A percentile compares a stretch with the other conserved stretches of the same genome.
These are phyloP conservation scores for Ophiostoma sp. DNA, from an alignment of 2,329 filamentous ascomycete species.

Conservation along the genomic window DNA sequence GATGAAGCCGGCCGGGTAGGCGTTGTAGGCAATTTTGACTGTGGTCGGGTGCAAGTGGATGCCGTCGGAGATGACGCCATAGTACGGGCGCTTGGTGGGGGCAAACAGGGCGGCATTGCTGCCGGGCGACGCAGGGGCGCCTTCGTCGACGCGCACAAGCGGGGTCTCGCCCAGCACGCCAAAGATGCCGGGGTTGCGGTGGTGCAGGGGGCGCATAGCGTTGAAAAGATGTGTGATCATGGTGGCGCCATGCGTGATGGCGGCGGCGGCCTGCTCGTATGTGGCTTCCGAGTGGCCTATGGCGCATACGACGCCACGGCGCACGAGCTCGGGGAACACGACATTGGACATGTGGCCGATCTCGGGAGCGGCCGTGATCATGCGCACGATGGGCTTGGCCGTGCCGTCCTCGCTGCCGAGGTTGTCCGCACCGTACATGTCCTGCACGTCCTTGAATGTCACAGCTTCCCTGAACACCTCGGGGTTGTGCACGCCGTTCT, in stretches of 20 bases:
- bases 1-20: conserved; percentile 77
- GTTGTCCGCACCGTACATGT: conserved; percentile 69
- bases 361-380: conserved; percentile 85
- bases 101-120: neutral
- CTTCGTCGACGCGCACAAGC: conserved; percentile 16
- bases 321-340: conserved; percentile 58
- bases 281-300: conserved; percentile 85
- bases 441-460: conserved; percentile 59
- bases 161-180: conserved; percentile 65
- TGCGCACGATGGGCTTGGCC: conserved; percentile 53
- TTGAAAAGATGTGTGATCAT: conserved; percentile 96
- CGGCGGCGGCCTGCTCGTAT: conserved; percentile 71
- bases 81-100: conserved; percentile 67
- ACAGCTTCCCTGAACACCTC: conserved; percentile 63
- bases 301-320: conserved; percentile 66
- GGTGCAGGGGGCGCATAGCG: conserved; percentile 83
- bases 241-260: conserved; percentile 67
- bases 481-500: conserved; percentile 80
- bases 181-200: conserved; percentile 87
- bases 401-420: conserved; percentile 37
- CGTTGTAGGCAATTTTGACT: conserved; percentile 82
- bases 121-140: conserved; percentile 29
- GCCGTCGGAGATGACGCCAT: conserved; percentile 85
- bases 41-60: conserved; percentile 85
- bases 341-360: conserved; percentile 61